A percentile compares a stretch with the other conserved stretches of the same genome.
These are phyloP conservation scores for Grigorovia transvaalensis DNA, from an alignment of 805 yeast genomes.

Conservation along the genomic window DNA sequence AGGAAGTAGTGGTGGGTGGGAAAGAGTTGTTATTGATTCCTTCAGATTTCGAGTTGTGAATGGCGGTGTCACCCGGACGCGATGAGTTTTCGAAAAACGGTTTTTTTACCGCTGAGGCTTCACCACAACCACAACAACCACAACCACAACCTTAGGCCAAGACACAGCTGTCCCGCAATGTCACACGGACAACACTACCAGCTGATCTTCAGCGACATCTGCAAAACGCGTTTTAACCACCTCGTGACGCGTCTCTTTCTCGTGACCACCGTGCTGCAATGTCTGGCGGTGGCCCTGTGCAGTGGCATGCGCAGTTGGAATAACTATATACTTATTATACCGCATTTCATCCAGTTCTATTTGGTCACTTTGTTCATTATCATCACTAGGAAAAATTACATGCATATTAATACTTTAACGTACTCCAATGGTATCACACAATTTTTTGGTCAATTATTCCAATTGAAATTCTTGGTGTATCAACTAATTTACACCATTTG, in stretches of 20 bases:
- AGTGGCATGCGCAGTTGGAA: constrained; percentile 11
- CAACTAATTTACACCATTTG: constrained; percentile 13
- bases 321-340: constrained; percentile 17
- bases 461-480: constrained; percentile 23
- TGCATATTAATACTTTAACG: constrained; percentile 30
- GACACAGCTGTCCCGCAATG: constrained; percentile 3
- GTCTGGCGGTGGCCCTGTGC: constrained; percentile 16
- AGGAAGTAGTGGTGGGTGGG: background rate
- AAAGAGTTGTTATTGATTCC: background rate
- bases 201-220: constrained; percentile 31
- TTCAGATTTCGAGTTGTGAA: no score
- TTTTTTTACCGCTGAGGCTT: no score
- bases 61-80: background rate
- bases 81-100: background rate
- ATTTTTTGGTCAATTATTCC: constrained; percentile 23
- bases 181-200: constrained; percentile 27
- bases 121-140: no score
- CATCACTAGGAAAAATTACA: constrained; percentile 31
- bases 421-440: constrained; percentile 17
- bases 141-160: no score
- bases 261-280: constrained; percentile 21
- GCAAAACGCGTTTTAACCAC: constrained; percentile 33
- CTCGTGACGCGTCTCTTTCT: constrained; percentile 29
- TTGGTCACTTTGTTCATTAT: constrained; percentile 27
- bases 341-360: constrained; percentile 22